Evolutionary conservation across 257 asterid species (phyloP).

Genomic region (Salvia rosmarinus): DNA sequence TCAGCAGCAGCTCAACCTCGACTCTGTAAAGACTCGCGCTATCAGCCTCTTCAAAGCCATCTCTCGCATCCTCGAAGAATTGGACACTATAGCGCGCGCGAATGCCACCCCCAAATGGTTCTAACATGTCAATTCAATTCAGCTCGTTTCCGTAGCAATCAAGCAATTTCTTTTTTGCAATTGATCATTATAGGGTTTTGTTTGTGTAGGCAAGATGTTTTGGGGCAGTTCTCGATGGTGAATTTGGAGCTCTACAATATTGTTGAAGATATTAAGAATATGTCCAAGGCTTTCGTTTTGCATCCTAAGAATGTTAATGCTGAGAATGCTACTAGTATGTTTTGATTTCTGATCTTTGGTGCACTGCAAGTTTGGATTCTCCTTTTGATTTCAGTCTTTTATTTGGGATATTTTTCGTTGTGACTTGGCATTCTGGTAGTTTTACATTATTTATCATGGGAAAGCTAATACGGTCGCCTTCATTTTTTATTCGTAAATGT

Average conservation of each 20-base stretch:
- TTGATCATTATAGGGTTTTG: constrained; percentile 18
- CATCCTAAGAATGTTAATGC: constrained; percentile 95
- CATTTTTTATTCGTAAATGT: neutral
- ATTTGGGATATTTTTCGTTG: neutral
- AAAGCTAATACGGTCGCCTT: constrained; percentile 10
- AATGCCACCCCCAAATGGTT: constrained; percentile 87
- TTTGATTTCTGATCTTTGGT: constrained; percentile 1
- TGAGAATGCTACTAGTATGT: constrained; percentile 83
- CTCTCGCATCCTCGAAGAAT: constrained; percentile 91
- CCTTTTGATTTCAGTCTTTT: constrained; percentile 3
- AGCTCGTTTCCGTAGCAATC: constrained; percentile 17
- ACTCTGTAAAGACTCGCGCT: constrained; percentile 93
- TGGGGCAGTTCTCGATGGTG: constrained; percentile 97
- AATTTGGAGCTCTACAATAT: constrained; percentile 92
- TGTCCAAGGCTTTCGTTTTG: constrained; percentile 94
- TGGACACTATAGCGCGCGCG: constrained; percentile 69
- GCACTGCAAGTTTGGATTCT: neutral
- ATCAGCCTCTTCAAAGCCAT: constrained; percentile 86
- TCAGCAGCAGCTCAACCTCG: constrained; percentile 94
- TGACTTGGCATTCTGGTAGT: constrained; percentile 7
- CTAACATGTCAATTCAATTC: neutral
- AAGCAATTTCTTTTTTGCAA: neutral
- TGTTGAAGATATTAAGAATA: constrained; percentile 90
- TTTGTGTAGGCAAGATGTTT: constrained; percentile 72
- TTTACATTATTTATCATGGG: constrained; percentile 8